Base-by-base conservation (phyloP, 768 basidiomycete genomes). In the Lentinula edodes region DNA sequence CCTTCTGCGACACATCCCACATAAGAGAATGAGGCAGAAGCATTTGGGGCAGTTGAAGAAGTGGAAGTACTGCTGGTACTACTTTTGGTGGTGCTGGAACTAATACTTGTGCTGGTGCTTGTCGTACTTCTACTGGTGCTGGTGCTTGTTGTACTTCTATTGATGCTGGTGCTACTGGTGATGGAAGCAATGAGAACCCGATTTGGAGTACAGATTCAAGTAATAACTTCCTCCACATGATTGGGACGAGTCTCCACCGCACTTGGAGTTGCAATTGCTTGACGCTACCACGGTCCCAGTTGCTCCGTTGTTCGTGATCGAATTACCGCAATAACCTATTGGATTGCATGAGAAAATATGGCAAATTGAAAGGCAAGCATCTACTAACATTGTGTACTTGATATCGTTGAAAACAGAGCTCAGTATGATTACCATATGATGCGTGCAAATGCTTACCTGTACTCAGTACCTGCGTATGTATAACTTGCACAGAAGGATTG, bases 1-100 rank as follows among this genome's bases (percentile, higher is more conserved):
- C 74, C 74, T 50, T 75, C 74, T 12, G 71, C 72, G 8, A 73
- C 66, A 43, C 74, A 75, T 43, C 74, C 74, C 34, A 70, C 66
- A 52, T 67, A 67, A 4, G 42, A 66, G 58, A 61, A 61, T 4
- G 60, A 39, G 28, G 63, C 42, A 32, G 56, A 15, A 16, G 23
- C n/a, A 54, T 39, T 62, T n/a, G 60, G 28, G 5, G 61, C n/a
- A 7, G 60, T 53, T n/a, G 60, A 42, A 18, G 60, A 42, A 15
- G 61, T 58, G 23, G 58, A 41, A 12, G 62, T 53, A 23, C 58
- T 16, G 16, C 39, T 50, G 3, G 57, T 50, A 35, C 38, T 38
- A 23, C 56, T 50, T 20, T 23, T 23, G 12, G 46, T 48, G 18
- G 18, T 48, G 46, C 16, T 48, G 18, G 46, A 8, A n/a, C 16